Evolutionary conservation across 2,329 filamentous ascomycete species (phyloP), one percentile per base, ranked within the genome.

Genomic region (Fusarium sp.): DNA sequence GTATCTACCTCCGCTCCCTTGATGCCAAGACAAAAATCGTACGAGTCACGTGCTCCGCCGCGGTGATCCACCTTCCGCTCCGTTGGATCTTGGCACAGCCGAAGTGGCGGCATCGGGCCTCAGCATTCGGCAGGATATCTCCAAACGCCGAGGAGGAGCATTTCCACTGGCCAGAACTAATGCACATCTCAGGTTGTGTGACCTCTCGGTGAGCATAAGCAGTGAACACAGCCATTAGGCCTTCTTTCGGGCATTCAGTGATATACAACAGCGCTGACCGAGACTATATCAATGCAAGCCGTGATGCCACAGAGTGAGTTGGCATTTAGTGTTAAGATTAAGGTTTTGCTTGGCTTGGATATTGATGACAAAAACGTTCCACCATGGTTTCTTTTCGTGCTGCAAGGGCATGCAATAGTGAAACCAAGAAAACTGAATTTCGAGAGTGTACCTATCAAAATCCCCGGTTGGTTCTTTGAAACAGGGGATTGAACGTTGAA

Each of bases 11-110:
- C 66, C 63, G 52, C 53, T 46, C 24, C 38, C 29, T 35, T 18
- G 11, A 49, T 37, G 50, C 56, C 55, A 61, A 62, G 63, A 47
- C 20, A 31, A 67, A 33, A n/a, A 55, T 68, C 58, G 28, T 64
- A 65, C 55, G 47, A 65, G 67, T 74, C 71, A 74, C 71, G 71
- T 74, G 71, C 60, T 66, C 69, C 71, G 71, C 69, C 39, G 46
- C 66, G 59, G 59, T 24, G 44, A 33, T 31, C 55, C 68, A 55
- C 58, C 53, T 48, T 55, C 68, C 64, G 63, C 67, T 61, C 66
- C 61, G 66, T 59, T 28, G 55, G 59, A 37, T 26, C 58, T 62
- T 59, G 52, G 53, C 61, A 39, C 39, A 57, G 11, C 38, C 41
- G 37, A 68, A 65, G 59, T 68, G 57, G 65, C 50, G 58, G 59